Percentiles rank a stretch among this genome's conserved stretches.
Evolutionary conservation across 2,329 filamentous ascomycete species (phyloP).

Genomic region (Exophiala aquamarina): DNA sequence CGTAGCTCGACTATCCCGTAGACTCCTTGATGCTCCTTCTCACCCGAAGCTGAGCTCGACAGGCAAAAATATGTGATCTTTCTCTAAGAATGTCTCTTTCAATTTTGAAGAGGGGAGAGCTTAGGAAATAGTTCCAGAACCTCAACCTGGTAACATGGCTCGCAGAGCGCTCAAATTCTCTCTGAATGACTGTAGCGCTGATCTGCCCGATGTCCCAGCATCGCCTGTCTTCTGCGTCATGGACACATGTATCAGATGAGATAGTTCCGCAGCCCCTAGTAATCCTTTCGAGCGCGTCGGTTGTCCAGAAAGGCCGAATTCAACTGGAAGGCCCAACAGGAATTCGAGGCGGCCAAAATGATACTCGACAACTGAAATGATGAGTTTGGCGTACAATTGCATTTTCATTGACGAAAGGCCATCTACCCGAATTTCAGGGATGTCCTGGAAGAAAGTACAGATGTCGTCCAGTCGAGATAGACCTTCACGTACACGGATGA

Average conservation of each 20-base stretch:
- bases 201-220: background rate
- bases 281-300: background rate
- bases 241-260: slow-evolving; percentile 5
- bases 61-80: no score
- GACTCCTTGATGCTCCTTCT: no score
- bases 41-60: no score
- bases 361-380: slow-evolving; percentile 19
- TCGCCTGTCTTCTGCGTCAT: slow-evolving; percentile 4
- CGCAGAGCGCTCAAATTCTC: slow-evolving; percentile 3
- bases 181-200: slow-evolving; percentile 1
- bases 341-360: slow-evolving; percentile 11
- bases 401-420: slow-evolving; percentile 10
- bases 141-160: background rate
- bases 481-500: slow-evolving; percentile 1
- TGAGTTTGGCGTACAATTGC: slow-evolving; percentile 15
- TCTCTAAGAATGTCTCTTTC: no score
- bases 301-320: slow-evolving; percentile 4
- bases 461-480: slow-evolving; percentile 1
- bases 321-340: slow-evolving; percentile 6
- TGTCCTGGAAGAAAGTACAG: background rate
- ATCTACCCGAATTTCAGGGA: slow-evolving; percentile 1
- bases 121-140: no score
- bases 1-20: no score
- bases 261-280: slow-evolving; percentile 4
- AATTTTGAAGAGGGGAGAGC: no score